Percentiles rank a stretch among this genome's conserved stretches.
Evolutionary conservation across 768 basidiomycete genomes (phyloP).

Genomic region (Collybia sordida): DNA sequence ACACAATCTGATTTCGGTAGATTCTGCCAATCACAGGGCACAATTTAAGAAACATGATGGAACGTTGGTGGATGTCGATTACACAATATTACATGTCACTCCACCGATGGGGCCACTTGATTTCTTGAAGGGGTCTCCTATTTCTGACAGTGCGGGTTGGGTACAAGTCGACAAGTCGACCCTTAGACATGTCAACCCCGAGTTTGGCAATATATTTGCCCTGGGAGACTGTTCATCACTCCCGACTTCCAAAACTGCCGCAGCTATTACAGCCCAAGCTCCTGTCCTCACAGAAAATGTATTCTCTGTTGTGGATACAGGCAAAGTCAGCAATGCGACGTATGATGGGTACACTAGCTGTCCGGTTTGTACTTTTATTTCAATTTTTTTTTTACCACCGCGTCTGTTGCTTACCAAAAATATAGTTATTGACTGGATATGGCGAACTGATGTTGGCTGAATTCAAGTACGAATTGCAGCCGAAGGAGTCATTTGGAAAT

Average conservation of each 20-base stretch:
- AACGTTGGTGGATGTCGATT: conserved; percentile 67
- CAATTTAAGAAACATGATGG: conserved; percentile 83
- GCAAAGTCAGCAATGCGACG: conserved; percentile 61
- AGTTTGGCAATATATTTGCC: conserved; percentile 81
- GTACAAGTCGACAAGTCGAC: conserved; percentile 83
- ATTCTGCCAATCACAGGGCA: conserved; percentile 69
- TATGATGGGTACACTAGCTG: conserved; percentile 93
- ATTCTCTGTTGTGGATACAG: conserved; percentile 70
- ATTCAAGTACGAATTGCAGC: conserved; percentile 89
- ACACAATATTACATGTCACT: conserved; percentile 79
- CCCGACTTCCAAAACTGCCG: conserved; percentile 95
- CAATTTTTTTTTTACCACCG: background rate
- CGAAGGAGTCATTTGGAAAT: conserved; percentile 80
- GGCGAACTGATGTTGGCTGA: conserved; percentile 86
- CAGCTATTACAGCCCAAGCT: conserved; percentile 88
- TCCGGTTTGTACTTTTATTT: conserved; percentile 52
- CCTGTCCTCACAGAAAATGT: conserved; percentile 92
- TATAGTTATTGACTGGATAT: conserved; percentile 76
- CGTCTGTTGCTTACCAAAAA: conserved; percentile 5
- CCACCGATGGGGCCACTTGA: conserved; percentile 93
- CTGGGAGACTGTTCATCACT: conserved; percentile 91
- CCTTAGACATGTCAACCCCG: conserved; percentile 80
- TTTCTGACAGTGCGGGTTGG: conserved; percentile 85
- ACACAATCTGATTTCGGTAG: conserved; percentile 79
- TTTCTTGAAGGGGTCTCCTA: conserved; percentile 72